Percentiles rank a stretch among this genome's conserved stretches.
These are phyloP conservation scores for Xenoacremonium recifei DNA, from an alignment of 2,329 filamentous ascomycete species.

Conservation along the genomic window DNA sequence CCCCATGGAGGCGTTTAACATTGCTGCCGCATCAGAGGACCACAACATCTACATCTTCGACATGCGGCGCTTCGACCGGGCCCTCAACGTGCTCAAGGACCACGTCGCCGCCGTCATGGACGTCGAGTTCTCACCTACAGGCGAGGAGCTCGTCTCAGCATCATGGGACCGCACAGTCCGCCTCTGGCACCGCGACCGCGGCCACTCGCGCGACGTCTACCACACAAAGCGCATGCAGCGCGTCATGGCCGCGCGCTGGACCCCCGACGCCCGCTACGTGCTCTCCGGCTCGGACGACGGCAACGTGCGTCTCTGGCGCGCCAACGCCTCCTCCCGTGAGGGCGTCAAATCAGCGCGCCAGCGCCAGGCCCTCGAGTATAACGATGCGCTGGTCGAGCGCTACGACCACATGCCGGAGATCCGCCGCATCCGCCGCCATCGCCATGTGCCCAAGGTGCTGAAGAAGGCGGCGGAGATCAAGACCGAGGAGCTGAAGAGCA, in stretches of 20 bases:
- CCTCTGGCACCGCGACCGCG: conserved; percentile 76
- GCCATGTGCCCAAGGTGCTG: conserved; percentile 86
- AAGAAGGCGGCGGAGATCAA: conserved; percentile 98
- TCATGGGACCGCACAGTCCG: conserved; percentile 84
- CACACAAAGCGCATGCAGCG: conserved; percentile 98
- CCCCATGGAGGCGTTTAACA: conserved; percentile 94
- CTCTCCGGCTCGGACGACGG: conserved; percentile 92
- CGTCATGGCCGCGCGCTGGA: conserved; percentile 82
- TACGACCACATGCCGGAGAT: conserved; percentile 98
- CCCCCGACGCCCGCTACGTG: conserved; percentile 85
- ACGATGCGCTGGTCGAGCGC: conserved; percentile 76
- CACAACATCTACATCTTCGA: conserved; percentile 90
- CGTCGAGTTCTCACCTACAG: conserved; percentile 91
- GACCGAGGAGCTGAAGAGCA: conserved; percentile 77
- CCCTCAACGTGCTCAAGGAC: conserved; percentile 85
- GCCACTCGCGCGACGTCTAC: conserved; percentile 89
- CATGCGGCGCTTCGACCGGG: conserved; percentile 84
- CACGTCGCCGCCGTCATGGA: conserved; percentile 93
- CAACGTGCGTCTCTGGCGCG: conserved; percentile 82
- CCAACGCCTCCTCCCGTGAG: conserved; percentile 77
- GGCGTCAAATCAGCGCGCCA: conserved; percentile 85
- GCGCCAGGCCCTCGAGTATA: conserved; percentile 87
- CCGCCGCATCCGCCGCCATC: conserved; percentile 82
- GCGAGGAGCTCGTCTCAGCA: conserved; percentile 87
- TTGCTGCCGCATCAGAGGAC: conserved; percentile 90